These are phyloP conservation scores for Sugiyamaella japonica DNA, from an alignment of 1,139 yeast species.

Conservation along the genomic window DNA sequence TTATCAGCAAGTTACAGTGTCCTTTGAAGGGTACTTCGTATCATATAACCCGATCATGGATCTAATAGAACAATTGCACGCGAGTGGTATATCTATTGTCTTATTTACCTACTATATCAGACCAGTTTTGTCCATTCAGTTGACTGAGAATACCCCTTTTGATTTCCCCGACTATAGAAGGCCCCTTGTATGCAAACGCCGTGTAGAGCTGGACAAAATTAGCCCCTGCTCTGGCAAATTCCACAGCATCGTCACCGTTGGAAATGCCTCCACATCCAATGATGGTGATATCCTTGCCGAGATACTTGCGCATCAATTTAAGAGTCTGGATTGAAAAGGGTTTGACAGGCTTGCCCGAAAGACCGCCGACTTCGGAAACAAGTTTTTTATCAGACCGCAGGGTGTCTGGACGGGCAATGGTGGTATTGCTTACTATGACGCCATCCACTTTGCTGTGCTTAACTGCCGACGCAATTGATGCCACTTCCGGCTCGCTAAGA, in stretches of 20 bases:
- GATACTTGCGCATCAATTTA: conserved; percentile 64
- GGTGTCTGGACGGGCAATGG: conserved; percentile 70
- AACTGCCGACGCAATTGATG: conserved; percentile 80
- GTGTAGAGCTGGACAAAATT: conserved; percentile 83
- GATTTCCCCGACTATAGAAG: conserved; percentile 77
- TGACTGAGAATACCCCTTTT: conserved; percentile 72
- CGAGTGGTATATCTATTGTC: neutral
- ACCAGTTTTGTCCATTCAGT: conserved; percentile 79
- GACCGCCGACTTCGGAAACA: conserved; percentile 72
- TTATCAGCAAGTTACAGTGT: too few relatives aligned
- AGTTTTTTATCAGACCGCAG: conserved; percentile 52
- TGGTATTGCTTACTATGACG: conserved; percentile 87
- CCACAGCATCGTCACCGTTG: conserved; percentile 81
- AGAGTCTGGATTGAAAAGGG: conserved; percentile 74
- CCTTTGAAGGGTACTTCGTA: too few relatives aligned
- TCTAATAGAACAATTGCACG: too few relatives aligned
- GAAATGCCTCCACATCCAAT: conserved; percentile 96
- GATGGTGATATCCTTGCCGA: conserved; percentile 73
- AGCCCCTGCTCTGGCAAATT: conserved; percentile 93
- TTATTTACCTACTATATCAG: conserved; percentile 41
- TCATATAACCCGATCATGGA: too few relatives aligned
- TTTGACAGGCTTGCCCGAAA: conserved; percentile 90
- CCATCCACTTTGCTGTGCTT: conserved; percentile 81
- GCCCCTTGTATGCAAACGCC: conserved; percentile 90
- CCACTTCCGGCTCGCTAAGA: conserved; percentile 75